These are phyloP conservation scores for Wickerhamiella alocasiicola DNA, from an alignment of 805 yeast genomes.

Conservation along the genomic window DNA sequence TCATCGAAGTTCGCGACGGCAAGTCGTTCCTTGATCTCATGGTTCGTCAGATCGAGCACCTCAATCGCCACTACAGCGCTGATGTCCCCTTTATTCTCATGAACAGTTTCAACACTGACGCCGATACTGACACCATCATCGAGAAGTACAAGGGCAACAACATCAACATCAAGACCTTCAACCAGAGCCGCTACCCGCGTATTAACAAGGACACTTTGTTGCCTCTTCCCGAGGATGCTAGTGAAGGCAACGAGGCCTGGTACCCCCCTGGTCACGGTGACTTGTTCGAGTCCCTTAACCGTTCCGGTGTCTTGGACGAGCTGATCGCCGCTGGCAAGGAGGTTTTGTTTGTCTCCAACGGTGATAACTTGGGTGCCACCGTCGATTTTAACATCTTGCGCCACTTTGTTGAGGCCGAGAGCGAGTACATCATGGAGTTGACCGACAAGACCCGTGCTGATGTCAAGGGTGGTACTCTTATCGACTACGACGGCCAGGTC, in stretches of 20 bases:
- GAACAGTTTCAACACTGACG: conserved; percentile 98
- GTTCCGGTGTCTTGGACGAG: conserved; percentile 84
- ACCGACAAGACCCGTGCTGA: conserved; percentile 98
- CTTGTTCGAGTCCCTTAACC: conserved; percentile 76
- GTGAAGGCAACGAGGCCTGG: conserved; percentile 78
- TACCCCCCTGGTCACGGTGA: conserved; percentile 99
- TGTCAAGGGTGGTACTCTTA: conserved; percentile 98
- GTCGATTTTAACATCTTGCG: conserved; percentile 81
- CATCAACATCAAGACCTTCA: conserved; percentile 87
- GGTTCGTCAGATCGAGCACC: conserved; percentile 92
- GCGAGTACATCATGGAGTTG: conserved; percentile 96
- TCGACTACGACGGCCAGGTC: conserved; percentile 89
- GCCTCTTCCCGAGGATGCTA: conserved; percentile 74
- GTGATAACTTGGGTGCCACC: conserved; percentile 97
- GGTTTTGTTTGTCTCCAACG: conserved; percentile 87
- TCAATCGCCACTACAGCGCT: conserved; percentile 78
- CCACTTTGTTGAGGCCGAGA: conserved; percentile 82
- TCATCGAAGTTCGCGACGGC: conserved; percentile 97
- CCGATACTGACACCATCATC: conserved; percentile 87
- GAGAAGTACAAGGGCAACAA: conserved; percentile 95
- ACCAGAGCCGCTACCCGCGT: conserved; percentile 97
- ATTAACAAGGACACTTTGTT: conserved; percentile 88
- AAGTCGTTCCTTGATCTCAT: conserved; percentile 91
- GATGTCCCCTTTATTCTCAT: conserved; percentile 93
- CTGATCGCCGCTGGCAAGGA: conserved; percentile 90